Percentiles rank a stretch among this genome's conserved stretches.
Conservation (phyloP, 106 monocot genomes). For the Allium fistulosum region DNA sequence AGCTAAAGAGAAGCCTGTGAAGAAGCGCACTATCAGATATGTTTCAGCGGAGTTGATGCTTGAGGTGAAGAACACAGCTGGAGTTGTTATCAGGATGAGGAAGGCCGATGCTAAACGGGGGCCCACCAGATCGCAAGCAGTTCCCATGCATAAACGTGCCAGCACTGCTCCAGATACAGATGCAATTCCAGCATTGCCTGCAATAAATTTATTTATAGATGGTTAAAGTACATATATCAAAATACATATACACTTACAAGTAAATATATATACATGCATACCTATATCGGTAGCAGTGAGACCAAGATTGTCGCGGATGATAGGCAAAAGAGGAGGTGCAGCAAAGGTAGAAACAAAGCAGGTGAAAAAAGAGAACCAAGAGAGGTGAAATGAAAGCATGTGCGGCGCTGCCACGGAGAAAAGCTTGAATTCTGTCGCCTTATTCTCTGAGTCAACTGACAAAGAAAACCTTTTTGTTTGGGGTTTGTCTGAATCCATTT, state of each 20-base stretch:
- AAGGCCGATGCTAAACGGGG: conserved; percentile 75
- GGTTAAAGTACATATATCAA: too few relatives aligned
- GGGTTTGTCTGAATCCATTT: background rate
- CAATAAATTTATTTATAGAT: too few relatives aligned
- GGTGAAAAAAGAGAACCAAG: conserved; percentile 97
- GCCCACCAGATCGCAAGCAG: conserved; percentile 87
- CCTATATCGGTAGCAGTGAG: conserved; percentile 79
- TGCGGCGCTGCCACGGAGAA: conserved; percentile 69
- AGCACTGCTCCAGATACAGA: conserved; percentile 88
- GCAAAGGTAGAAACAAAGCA: conserved; percentile 95
- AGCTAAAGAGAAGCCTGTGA: conserved; percentile 40
- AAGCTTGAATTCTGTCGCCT: conserved; percentile 59
- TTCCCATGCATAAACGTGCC: conserved; percentile 83
- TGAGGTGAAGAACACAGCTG: conserved; percentile 70
- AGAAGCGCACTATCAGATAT: conserved; percentile 76
- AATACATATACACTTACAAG: too few relatives aligned
- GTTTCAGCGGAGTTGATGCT: conserved; percentile 34
- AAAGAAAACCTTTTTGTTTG: conserved; percentile 17
- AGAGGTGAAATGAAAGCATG: conserved; percentile 89
- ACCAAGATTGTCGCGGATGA: conserved; percentile 92
- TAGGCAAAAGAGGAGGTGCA: conserved; percentile 76
- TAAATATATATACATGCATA: too few relatives aligned
- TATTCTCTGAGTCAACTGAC: conserved; percentile 64
- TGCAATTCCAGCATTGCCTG: conserved; percentile 72
- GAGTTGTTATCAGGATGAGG: conserved; percentile 56